Conservation (phyloP, 2,329 filamentous ascomycete genomes). For the Scytalidium lignicola region DNA sequence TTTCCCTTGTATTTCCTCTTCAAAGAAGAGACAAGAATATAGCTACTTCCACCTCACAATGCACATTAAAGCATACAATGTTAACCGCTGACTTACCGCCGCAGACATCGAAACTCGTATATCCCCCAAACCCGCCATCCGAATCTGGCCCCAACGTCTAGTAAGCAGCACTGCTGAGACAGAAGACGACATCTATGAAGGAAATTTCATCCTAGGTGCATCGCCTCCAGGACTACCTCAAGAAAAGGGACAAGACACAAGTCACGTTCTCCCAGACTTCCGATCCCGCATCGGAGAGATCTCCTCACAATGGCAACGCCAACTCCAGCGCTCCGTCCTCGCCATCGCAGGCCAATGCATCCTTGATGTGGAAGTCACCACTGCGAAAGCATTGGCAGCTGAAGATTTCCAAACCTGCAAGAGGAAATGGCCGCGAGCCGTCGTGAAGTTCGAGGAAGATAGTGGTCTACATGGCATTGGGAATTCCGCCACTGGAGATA, state of each 20-base stretch:
- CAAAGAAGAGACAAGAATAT: no score
- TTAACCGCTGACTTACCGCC: no score
- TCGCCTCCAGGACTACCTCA: no score
- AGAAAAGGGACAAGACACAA: no score
- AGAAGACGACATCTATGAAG: conserved; percentile 12
- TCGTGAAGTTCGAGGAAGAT: conserved; percentile 4
- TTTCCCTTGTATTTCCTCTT: not conserved
- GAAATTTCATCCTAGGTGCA: conserved; percentile 11
- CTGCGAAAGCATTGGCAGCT: not conserved
- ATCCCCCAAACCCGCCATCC: not conserved
- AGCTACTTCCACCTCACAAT: no score
- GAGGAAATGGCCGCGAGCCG: conserved; percentile 8
- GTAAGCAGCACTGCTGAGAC: conserved; percentile 1
- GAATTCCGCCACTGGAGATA: not conserved
- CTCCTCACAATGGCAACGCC: conserved; percentile 3
- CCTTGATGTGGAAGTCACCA: conserved; percentile 1
- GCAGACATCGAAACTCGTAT: not conserved
- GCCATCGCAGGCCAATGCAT: conserved; percentile 5
- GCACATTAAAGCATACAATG: no score
- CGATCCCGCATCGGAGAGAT: not conserved
- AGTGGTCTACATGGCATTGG: not conserved
- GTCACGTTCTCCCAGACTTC: not conserved
- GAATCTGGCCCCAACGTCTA: conserved; percentile 14
- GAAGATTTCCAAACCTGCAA: conserved; percentile 5
- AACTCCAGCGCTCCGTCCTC: conserved; percentile 1